Base-by-base conservation (phyloP, 257 asterid genomes). In the Striga asiatica region DNA sequence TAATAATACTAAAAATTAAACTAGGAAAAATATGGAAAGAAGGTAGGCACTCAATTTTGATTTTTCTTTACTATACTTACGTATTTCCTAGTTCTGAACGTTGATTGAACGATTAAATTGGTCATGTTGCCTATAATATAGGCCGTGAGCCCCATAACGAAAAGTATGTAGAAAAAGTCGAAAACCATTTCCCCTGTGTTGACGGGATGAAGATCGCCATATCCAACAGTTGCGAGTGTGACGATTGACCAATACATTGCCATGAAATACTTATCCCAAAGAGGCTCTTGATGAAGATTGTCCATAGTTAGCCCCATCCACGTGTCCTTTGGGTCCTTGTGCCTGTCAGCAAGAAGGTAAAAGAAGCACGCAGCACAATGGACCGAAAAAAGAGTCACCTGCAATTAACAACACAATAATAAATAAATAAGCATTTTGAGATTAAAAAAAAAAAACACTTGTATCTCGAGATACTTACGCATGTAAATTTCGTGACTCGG, bases 91-190 rank as follows among this genome's bases (percentile, higher is more conserved):
- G 96, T 87, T 76, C 73, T 74, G 55, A 73, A 65, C 68, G 96
- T 83, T 32, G 86, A 68, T 61, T 83, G 89, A 34, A 87, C 96
- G 34, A 87, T 84, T 83, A 87, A 68, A 71, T 87, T 83, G 70
- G 96, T 87, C 82, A 87, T 79, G 78, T 83, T 87, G 56, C 96
- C 94, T 38, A 87, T 81, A 65, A 83, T 68, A 60, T 87, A 87
- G n/a, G 94, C 69, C 8, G 80, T 58, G 51, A 87, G 72, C 8
- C 85, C 94, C 2, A 87, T 85, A 74, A 74, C 67, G 71, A 81
- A 87, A 6, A 87, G 54, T 72, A 87, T 60, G 68, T 72, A 87
- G 54, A 79, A 50, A 46, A 76, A 60, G 73, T 53, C 73, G 12
- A 81, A 87, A 50, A 83, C 2, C 85, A 71, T 87, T 74, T 87